Base-by-base conservation (phyloP, 768 basidiomycete species). In the Cystofilobasidium bisporidii region DNA sequence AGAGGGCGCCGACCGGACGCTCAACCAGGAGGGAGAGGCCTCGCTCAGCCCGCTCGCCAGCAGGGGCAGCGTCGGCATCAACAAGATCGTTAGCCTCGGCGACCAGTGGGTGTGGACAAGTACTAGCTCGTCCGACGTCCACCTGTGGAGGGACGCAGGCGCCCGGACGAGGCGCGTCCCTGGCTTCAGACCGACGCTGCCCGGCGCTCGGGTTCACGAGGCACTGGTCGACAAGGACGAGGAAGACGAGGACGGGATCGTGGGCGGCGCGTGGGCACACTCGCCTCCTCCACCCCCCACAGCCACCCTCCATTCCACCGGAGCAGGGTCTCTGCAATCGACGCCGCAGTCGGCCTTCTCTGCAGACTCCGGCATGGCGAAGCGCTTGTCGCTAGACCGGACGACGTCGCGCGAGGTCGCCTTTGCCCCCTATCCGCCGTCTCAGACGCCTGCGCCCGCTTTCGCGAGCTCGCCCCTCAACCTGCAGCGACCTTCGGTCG, bases 71-170 rank as follows among this genome's bases (percentile, higher is more conserved):
- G 88, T 86, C 48, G 88, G 88, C 11, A 85, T 98, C 74, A 89
- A 88, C 78, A 86, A 85, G 74, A 85, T 97, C 56, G 83, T 86
- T 26, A 86, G 83, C 1, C 83, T 89, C 79, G 89, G 92, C 72
- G 89, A 96, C 73, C 82, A 83, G 62, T 81, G 87, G 41, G 81
- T 97, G 4, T 98, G 93, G 93, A 90, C 92, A 0, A 91, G 92
- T 0, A 86, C 87, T 1, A 87, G 89, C 10, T 84, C 81, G 53
- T 91, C 91, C 10, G 87, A 82, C 62, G 82, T 97, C 72, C 86
- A 82, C 73, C 82, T 91, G 28, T 98, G 92, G 93, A 81, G 79
- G 48, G 80, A 80, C 67, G 83, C 89, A 0, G 76, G 76, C 11
- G 57, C 74, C 32, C 69, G 73, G 36, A 69, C 72, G 43, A 63